Evolutionary conservation across 129 eudicot genomes (phyloP), one percentile per base, ranked within the genome.

Genomic region (Heracleum sosnowskyi): DNA sequence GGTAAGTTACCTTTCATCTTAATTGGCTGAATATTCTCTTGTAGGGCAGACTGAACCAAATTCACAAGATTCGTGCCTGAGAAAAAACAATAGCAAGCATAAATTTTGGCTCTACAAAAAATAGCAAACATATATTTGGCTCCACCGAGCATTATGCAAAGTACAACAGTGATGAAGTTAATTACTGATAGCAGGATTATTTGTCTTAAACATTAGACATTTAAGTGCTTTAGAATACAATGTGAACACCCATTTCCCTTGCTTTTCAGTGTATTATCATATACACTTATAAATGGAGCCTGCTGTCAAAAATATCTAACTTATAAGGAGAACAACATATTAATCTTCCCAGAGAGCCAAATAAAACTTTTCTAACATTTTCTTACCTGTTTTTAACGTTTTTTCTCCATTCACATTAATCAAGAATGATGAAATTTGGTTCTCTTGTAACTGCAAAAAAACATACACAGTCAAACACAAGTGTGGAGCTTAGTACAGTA

Each of bases 391-490:
- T 69, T 49, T 76, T 29, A 6, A 80, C 75, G 42, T 79, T 64
- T 79, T 77, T 76, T 74, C 85, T 47, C 76, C 66, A 49, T 76
- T 82, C 40, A 74, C 77, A n/a, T 85, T 85, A 49, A 85, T 72
- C 46, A 85, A 81, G 45, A 78, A 79, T 7, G 88, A 79, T 70
- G 79, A 60, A 57, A 76, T 79, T 76, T 79, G 74, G 76, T 76
- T 76, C 66, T 82, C 88, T n/a, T 82, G 68, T 74, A 82, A 69
- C 88, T 85, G 79, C 81, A 72, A 35, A 40, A 82, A 79, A 72
- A 72, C 12, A 73, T 53, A 80, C 5, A 49, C 39, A 49, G 51
- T 18, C 40, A 66, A 31, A 74, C 37, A 73, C 35, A 35, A n/a
- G 45, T 39, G 13, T 41, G 24, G 9, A 73, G 33, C 31, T 15